phyloP scores from a whole-genome alignment of 1,284 basidiomycete genomes.

The Termitomyces sp. region DNA sequence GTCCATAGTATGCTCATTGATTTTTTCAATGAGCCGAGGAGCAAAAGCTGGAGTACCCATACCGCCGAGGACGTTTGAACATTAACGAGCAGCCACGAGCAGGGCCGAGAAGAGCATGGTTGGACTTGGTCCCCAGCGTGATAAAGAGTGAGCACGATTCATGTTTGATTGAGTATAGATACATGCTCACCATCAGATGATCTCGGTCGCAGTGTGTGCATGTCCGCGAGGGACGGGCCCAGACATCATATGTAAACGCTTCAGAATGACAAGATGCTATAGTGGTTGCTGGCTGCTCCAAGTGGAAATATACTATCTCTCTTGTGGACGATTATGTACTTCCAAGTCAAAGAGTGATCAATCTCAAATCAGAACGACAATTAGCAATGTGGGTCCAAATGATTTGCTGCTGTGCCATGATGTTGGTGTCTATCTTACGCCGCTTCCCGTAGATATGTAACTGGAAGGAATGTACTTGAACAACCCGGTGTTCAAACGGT shows the following conservation, averaged over 20 bases:
- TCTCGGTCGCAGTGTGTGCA: background rate
- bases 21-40: constrained; percentile 8
- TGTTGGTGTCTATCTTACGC: background rate
- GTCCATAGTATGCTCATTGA: too few species aligned
- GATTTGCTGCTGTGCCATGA: background rate
- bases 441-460: too few species aligned
- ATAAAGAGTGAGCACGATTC: too few species aligned
- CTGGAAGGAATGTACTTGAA: too few species aligned
- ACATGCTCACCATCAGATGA: constrained; percentile 9
- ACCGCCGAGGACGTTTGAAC: constrained; percentile 11
- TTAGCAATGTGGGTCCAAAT: background rate
- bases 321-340: background rate
- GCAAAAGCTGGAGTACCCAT: background rate
- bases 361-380: too few species aligned
- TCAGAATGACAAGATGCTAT: background rate
- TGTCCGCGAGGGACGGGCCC: background rate
- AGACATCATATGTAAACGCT: background rate
- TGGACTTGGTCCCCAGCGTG: background rate
- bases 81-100: background rate
- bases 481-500: constrained; percentile 16
- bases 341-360: too few species aligned
- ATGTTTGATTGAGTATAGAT: too few species aligned
- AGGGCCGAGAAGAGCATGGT: constrained; percentile 10
- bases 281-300: background rate
- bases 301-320: background rate